Base-by-base conservation (phyloP, 192 early-diverging fungal genomes). In the Backusella circina region DNA sequence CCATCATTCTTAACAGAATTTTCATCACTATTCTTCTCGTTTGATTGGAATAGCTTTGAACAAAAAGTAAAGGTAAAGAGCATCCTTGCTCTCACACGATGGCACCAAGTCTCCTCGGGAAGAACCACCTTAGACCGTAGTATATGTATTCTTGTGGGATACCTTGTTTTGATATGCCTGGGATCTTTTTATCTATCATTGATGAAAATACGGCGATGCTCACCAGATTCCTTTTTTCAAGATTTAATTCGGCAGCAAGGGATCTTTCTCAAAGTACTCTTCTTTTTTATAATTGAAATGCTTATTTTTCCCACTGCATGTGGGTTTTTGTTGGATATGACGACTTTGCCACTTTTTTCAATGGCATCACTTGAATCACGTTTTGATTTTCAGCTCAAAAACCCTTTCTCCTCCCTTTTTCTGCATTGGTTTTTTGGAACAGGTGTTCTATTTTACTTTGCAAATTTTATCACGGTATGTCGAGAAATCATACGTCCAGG, bases 351-450 rank as follows among this genome's bases (percentile, higher is more conserved):
- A 0, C 67, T 97, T 15, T 90, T 97, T 70, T 81, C 89, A 4
- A 84, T 83, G 2, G 86, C 90, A 4, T 90, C 91, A 0, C 77
- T 86, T 7, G 44, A 72, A 6, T 77, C 88, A 18, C 92, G 94
- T 6, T 80, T 83, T 39, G 82, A 73, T 0, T 93, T 92, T 67
- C 89, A 90, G 74, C 75, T 79, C 7, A 73, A 82, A 10, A 85
- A 86, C 26, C 92, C 92, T 5, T 85, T 90, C 74, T 89, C 89
- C n/a, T 89, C 87, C 15, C 79, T 81, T 67, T 90, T 95, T 57
- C 82, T 95, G 67, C 95, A 97, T 76, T 98, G 97, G 98, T 87
- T 98, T 73, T 73, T 91, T 3, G 98, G 98, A 0, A 96, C 97
- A 3, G 89, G 88, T n/a, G 97, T 98, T 75, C 96, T 99, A 95